Conservation (phyloP, 139 green algal genomes). For the Diplosphaera chodatii region DNA sequence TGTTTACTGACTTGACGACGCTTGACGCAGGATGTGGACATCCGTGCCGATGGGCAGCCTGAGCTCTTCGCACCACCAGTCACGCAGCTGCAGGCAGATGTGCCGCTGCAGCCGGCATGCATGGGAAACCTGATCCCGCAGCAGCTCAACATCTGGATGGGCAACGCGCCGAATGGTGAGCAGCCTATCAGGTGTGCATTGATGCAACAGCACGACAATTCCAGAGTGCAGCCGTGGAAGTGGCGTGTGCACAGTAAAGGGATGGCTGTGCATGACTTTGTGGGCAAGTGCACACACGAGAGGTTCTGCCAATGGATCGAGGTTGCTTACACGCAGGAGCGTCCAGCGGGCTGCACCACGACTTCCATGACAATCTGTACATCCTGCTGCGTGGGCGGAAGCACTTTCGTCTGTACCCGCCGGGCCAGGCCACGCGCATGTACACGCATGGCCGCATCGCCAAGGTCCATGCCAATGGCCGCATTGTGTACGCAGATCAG, state of each 20-base stretch:
- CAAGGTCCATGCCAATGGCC: constrained; percentile 64
- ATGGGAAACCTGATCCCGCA: constrained; percentile 63
- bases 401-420: constrained; percentile 72
- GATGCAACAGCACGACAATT: too few relatives aligned
- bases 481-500: constrained; percentile 75
- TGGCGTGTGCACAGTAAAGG: too few relatives aligned
- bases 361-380: constrained; percentile 92
- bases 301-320: too few relatives aligned
- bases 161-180: constrained; percentile 19
- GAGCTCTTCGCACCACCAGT: constrained; percentile 51
- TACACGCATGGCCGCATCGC: constrained; percentile 53
- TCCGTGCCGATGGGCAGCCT: constrained; percentile 46
- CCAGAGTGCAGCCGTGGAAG: too few relatives aligned
- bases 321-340: constrained; percentile 44
- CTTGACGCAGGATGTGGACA: constrained; percentile 28
- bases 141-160: constrained; percentile 50
- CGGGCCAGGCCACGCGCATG: constrained; percentile 46
- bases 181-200: too few relatives aligned
- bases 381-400: constrained; percentile 75
- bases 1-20: too few relatives aligned
- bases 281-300: too few relatives aligned
- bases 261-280: too few relatives aligned
- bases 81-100: constrained; percentile 31
- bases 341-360: constrained; percentile 76
- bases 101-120: constrained; percentile 48